Base-by-base conservation (phyloP, 2,329 filamentous ascomycete species). In the Colletotrichum liriopes region DNA sequence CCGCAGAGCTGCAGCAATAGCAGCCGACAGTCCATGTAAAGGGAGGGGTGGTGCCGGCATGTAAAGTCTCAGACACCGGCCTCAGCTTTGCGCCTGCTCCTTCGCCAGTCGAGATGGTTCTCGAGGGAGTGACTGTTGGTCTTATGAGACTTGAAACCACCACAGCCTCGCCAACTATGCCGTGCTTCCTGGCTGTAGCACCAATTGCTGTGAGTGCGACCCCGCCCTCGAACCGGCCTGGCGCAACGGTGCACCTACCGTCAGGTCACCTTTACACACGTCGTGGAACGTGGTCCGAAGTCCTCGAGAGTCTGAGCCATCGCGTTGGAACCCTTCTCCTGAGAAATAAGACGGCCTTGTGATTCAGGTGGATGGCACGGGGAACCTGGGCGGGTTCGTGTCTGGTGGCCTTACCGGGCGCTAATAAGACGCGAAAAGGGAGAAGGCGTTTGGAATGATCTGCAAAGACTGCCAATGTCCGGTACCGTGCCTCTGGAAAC, bases 291-390 rank as follows among this genome's bases (percentile, higher is more conserved):
- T 71, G 47, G 32, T 71, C 67, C 63, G 55, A 60, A n/a, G 62
- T 49, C 1, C 29, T 29, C 45, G 37, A 41, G 32, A 47, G 55
- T 71, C 59, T 51, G 23, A 43, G 26, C 18, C 32, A 29, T 32
- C 45, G 37, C 14, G 7, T 26, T 23, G 41, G 39, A 16, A 41
- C 23, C 63, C 14, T 65, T 51, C 47, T 20, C 41, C 18, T 16
- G 23, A 51, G 56, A 55, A 41, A 55, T 55, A 54, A n/a, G 29
- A 35, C 55, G 55, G n/a, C 65, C 47, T 43, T 18, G 23, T 47
- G 32, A 71, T 67, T 61, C 63, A 67, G 63, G 55, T 56, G 39
- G 16, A 52, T 43, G 58, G 47, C 47, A 26, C 26, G 9, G 39
- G 52, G 14, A 54, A 20, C 2, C 11, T 39, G 60, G 35, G 39